Evolutionary conservation across 768 basidiomycete species (phyloP).

Genomic region (Tulasnella sp.): DNA sequence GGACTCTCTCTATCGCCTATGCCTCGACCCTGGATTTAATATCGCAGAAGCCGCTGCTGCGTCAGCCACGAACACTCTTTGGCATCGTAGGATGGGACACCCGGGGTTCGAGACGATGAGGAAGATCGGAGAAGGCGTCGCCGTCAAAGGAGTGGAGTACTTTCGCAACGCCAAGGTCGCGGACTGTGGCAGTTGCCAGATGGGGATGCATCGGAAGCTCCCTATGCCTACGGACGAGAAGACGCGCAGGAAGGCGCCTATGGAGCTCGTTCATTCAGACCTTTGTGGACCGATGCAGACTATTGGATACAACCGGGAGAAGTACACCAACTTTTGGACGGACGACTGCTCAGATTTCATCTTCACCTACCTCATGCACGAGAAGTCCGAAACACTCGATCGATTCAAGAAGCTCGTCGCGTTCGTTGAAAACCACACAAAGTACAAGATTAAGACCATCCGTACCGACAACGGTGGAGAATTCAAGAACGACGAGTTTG

Average conservation of each 20-base stretch:
- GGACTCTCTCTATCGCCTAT: not conserved
- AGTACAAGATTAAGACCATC: not conserved
- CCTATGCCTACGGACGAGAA: not conserved
- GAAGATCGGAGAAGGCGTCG: not conserved
- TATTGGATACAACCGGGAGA: not conserved
- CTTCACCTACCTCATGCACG: not conserved
- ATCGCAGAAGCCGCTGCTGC: not conserved
- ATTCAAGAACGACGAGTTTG: not conserved
- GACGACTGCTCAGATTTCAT: constrained; percentile 12
- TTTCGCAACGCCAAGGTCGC: not conserved
- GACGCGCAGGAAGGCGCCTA: not conserved
- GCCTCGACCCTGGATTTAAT: not conserved
- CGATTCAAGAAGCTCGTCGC: not conserved
- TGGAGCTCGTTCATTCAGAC: constrained; percentile 4
- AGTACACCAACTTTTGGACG: not conserved
- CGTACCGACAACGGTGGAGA: constrained; percentile 2
- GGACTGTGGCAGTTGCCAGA: not conserved
- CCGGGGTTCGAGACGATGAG: not conserved
- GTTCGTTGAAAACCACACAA: not conserved
- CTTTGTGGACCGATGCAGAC: not conserved
- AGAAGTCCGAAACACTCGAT: not conserved
- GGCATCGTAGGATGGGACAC: not conserved
- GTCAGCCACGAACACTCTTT: not conserved
- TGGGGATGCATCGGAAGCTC: not conserved
- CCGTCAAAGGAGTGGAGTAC: not conserved